Conservation (phyloP, 106 monocot species). For the Phalaenopsis aphrodite region DNA sequence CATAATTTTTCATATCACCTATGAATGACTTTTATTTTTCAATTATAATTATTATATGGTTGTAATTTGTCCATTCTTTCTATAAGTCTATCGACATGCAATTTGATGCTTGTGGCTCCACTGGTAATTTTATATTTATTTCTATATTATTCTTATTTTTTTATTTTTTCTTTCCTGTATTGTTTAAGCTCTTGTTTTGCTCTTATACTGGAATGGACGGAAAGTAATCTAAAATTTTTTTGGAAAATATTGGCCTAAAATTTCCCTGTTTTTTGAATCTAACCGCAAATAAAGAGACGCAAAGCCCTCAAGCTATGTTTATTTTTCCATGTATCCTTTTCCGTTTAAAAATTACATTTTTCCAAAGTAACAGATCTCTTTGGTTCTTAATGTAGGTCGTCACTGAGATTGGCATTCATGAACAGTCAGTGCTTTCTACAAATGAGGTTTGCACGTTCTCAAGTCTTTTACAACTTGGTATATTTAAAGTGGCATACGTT, state of each 20-base stretch:
- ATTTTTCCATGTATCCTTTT: not conserved
- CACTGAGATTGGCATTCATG: slow-evolving; percentile 11
- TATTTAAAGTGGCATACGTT: not conserved
- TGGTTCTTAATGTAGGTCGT: slow-evolving; percentile 13
- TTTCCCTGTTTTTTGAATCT: not conserved
- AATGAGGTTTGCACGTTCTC: slow-evolving; percentile 17
- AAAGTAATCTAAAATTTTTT: not conserved
- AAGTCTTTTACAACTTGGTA: not conserved
- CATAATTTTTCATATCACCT: not conserved
- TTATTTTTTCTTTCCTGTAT: not conserved
- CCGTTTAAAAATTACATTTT: not conserved
- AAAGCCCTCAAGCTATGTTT: not conserved
- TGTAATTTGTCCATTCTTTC: not conserved
- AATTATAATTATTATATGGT: not conserved
- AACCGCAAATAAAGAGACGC: not conserved
- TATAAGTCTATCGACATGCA: not conserved
- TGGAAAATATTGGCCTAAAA: not conserved
- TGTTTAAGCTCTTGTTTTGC: not conserved
- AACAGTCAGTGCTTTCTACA: slow-evolving; percentile 8
- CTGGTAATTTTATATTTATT: not conserved
- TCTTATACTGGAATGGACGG: not conserved
- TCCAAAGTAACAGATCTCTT: not conserved
- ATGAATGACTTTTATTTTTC: not conserved
- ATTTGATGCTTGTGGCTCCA: not conserved
- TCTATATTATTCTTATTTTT: not conserved